phyloP scores from a whole-genome alignment of 345 rosid species.

The Eucalyptus dawsonii region DNA sequence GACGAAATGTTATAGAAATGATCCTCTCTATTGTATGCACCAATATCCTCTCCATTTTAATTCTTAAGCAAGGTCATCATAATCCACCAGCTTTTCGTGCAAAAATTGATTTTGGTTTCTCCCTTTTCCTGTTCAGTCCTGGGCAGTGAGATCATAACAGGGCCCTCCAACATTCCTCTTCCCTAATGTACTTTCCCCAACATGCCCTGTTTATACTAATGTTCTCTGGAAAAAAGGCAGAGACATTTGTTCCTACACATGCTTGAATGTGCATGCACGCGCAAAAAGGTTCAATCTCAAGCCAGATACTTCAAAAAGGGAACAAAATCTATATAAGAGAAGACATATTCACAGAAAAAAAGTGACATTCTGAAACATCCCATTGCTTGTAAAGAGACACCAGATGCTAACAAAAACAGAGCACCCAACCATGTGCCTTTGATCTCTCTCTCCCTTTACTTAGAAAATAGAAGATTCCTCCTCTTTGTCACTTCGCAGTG shows the following conservation, averaged over 20 bases:
- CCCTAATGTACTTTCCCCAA: background rate
- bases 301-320: background rate
- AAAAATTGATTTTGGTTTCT: background rate
- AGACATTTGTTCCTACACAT: background rate
- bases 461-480: constrained; percentile 26
- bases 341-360: background rate
- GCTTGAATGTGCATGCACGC: background rate
- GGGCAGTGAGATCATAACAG: background rate
- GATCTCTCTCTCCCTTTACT: background rate
- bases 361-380: background rate
- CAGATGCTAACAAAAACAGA: background rate
- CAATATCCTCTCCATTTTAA: background rate
- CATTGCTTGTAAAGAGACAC: background rate
- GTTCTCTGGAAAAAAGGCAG: background rate
- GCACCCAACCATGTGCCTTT: background rate
- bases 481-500: constrained; percentile 21
- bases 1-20: background rate
- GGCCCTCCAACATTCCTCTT: background rate
- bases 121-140: background rate
- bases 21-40: background rate
- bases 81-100: background rate
- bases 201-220: background rate
- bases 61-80: background rate
- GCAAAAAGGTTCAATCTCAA: background rate
- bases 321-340: background rate